Evolutionary conservation across 345 rosid species (phyloP).

Genomic region (Linum lewisii): DNA sequence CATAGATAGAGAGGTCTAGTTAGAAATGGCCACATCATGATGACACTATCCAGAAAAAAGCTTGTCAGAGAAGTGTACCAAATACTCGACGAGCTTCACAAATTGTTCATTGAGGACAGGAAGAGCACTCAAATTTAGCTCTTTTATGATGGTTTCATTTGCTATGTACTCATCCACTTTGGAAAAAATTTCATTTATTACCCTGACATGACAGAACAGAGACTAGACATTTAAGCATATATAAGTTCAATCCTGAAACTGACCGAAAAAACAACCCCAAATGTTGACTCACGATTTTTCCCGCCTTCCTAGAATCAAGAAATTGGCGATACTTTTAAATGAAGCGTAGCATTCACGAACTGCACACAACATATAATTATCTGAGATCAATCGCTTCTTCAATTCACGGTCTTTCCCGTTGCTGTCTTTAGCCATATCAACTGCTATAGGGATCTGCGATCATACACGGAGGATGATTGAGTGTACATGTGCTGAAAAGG

Average conservation of each 20-base stretch:
- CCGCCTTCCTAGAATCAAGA: constrained; percentile 61
- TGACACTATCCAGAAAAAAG: not conserved
- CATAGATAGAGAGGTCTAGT: constrained; percentile 18
- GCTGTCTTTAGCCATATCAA: constrained; percentile 99
- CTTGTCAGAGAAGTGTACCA: constrained; percentile 42
- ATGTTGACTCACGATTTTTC: constrained; percentile 53
- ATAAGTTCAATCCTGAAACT: no score
- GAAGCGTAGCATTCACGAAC: constrained; percentile 94
- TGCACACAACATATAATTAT: constrained; percentile 83
- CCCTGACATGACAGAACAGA: constrained; percentile 34
- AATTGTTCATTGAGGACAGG: constrained; percentile 78
- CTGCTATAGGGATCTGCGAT: constrained; percentile 83
- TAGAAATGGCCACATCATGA: not conserved
- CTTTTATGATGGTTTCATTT: constrained; percentile 27
- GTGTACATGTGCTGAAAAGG: no score
- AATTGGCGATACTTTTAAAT: constrained; percentile 59
- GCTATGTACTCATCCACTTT: constrained; percentile 51
- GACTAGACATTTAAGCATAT: constrained; percentile 1
- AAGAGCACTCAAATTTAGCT: constrained; percentile 79
- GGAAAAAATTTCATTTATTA: constrained; percentile 50
- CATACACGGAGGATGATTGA: constrained; percentile 6
- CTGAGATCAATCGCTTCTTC: constrained; percentile 62
- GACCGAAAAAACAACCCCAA: no score
- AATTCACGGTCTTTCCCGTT: constrained; percentile 85
- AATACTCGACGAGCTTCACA: constrained; percentile 66